Evolutionary conservation across 2,329 filamentous ascomycete genomes (phyloP), one percentile per base, ranked within the genome.

Genomic region (Trichoderma sp.): DNA sequence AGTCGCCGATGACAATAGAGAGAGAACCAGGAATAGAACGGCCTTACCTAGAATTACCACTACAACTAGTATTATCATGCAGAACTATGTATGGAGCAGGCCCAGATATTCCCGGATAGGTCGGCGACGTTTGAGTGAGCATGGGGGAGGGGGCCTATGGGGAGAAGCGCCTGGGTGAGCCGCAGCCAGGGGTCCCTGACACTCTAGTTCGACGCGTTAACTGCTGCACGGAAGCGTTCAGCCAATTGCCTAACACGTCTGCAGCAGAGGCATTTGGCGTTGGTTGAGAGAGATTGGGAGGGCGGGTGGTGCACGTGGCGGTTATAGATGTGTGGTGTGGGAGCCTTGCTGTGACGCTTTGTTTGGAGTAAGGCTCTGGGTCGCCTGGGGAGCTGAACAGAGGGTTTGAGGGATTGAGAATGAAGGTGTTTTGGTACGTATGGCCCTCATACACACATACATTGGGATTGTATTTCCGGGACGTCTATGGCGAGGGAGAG

Each of bases 231-330:
- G 45, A 62, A 50, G 45, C 59, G 24, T 62, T 62, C 48, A 47
- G 41, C 48, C 59, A 47, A 50, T 62, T 39, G 34, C 34, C 34
- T 39, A 9, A 12, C 14, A 3, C 3, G 10, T 39, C 7, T 30
- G 30, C 30, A 9, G 30, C 30, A 30, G 7, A 30, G 30, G 30
- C 30, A 30, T 39, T 39, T 9, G 34, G 2, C 7, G 10, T 47
- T n/a, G n/a, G 17, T 43, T 24, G 19, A 19, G 59, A 34, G 50
- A 62, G 48, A 47, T 62, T 62, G 34, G 48, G 50, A 62, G 59
- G 59, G 59, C 54, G 45, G 59, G 59, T 50, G 34, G 50, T 54
- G 59, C 59, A 62, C 59, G 59, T 62, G 59, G 59, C 14, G 47
- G 30, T 54, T 62, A 43, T 62, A 50, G 48, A 55, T n/a, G 48